These are phyloP conservation scores for Fusarium caatingaense DNA, from an alignment of 2,329 filamentous ascomycete genomes.

Conservation along the genomic window DNA sequence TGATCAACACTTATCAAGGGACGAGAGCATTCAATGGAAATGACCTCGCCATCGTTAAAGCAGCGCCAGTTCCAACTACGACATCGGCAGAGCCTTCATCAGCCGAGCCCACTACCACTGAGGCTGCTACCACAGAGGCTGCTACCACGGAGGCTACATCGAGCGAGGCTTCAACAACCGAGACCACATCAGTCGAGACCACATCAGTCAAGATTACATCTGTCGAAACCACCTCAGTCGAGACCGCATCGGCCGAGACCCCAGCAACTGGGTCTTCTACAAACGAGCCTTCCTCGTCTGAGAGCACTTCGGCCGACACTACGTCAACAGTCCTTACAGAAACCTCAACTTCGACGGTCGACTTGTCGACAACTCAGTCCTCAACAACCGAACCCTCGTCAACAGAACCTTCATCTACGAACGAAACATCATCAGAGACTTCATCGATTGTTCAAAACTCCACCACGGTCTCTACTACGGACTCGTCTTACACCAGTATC, in stretches of 20 bases:
- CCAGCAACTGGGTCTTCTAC: not conserved
- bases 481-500: not conserved
- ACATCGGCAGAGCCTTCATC: not conserved
- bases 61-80: fast-evolving
- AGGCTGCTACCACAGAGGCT: too few relatives aligned
- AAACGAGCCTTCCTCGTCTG: too few relatives aligned
- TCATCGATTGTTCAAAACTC: not conserved
- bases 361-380: not conserved
- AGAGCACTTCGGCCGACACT: too few relatives aligned
- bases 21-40: not conserved
- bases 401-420: not conserved
- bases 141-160: not conserved
- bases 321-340: not conserved
- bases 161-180: not conserved
- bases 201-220: not conserved
- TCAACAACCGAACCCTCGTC: not conserved
- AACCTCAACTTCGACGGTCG: not conserved
- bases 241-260: too few relatives aligned
- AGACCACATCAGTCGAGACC: not conserved
- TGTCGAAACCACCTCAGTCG: too few relatives aligned
- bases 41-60: not conserved
- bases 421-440: not conserved
- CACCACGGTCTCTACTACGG: not conserved
- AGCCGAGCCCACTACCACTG: not conserved
- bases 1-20: not conserved